phyloP scores from a whole-genome alignment of 108 stramenopile genomes.

The Mediolabrus comicus region DNA sequence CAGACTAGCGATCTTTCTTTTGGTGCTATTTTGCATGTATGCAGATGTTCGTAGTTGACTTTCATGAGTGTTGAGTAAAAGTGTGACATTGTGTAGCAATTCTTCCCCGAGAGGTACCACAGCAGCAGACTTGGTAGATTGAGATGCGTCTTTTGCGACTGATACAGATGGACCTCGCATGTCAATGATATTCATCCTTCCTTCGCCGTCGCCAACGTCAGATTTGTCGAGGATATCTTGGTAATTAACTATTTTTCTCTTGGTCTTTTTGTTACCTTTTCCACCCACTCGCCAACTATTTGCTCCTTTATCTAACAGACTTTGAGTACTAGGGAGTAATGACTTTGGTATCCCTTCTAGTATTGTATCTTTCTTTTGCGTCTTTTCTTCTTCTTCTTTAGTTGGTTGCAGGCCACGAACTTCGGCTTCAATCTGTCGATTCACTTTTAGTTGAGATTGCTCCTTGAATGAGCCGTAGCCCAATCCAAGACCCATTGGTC shows the following conservation, averaged over 20 bases:
- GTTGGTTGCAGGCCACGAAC: slow-evolving; percentile 58
- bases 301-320: slow-evolving; percentile 57
- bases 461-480: slow-evolving; percentile 90
- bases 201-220: slow-evolving; percentile 1
- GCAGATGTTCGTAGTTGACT: slow-evolving; percentile 69
- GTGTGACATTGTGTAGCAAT: slow-evolving; percentile 80
- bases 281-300: slow-evolving; percentile 37
- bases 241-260: slow-evolving; percentile 62
- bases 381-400: slow-evolving; percentile 23
- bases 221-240: slow-evolving; percentile 53
- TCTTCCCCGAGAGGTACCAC: slow-evolving; percentile 73
- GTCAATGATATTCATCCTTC: slow-evolving; percentile 65
- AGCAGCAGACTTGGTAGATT: neutral
- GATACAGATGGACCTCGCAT: slow-evolving; percentile 64
- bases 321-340: slow-evolving; percentile 59
- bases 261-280: slow-evolving; percentile 27
- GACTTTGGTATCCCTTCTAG: slow-evolving; percentile 46
- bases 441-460: slow-evolving; percentile 68
- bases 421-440: slow-evolving; percentile 80
- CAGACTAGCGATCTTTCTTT: slow-evolving; percentile 55
- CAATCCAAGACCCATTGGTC: slow-evolving; percentile 82
- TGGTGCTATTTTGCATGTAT: slow-evolving; percentile 50
- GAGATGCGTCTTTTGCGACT: neutral
- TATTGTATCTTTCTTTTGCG: slow-evolving; percentile 9
- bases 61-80: slow-evolving; percentile 75